A percentile compares a stretch with the other conserved stretches of the same genome.
phyloP scores from a whole-genome alignment of 2,329 filamentous ascomycete genomes.

The Colletotrichum musicola region DNA sequence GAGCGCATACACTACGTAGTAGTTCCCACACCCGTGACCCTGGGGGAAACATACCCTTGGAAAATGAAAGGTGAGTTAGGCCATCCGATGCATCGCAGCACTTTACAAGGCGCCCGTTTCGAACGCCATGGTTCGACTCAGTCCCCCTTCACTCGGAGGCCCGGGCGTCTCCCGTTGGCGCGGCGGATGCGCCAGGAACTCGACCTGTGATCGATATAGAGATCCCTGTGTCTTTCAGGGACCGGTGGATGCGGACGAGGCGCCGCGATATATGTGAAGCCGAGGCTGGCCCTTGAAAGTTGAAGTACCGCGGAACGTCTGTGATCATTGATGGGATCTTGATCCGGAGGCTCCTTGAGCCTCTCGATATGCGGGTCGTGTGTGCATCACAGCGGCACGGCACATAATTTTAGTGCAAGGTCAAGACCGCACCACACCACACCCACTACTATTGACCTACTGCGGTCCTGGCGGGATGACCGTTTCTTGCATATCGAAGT shows the following conservation, averaged over 20 bases:
- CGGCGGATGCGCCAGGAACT: background rate
- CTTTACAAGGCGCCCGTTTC: conserved; percentile 26
- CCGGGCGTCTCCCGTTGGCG: background rate
- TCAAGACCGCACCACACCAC: background rate
- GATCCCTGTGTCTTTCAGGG: background rate
- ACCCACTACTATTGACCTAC: background rate
- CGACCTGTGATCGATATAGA: background rate
- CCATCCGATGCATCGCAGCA: conserved; percentile 19
- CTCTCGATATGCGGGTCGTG: conserved; percentile 11
- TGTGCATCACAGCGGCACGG: conserved; percentile 17
- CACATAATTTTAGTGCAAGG: conserved; percentile 20
- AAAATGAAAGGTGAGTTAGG: conserved; percentile 1
- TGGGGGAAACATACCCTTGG: background rate
- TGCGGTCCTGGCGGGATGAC: conserved; percentile 5
- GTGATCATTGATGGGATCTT: conserved; percentile 1
- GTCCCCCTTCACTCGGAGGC: background rate
- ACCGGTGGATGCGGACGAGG: background rate
- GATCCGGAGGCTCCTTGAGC: conserved; percentile 14
- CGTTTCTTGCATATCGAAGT: background rate
- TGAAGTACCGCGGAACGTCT: background rate
- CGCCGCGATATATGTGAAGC: background rate
- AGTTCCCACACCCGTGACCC: background rate
- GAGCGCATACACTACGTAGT: no score
- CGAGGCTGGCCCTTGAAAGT: background rate
- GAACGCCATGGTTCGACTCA: conserved; percentile 27